Base-by-base conservation (phyloP, 352 stramenopile species). In the Globisporangium irregulare region DNA sequence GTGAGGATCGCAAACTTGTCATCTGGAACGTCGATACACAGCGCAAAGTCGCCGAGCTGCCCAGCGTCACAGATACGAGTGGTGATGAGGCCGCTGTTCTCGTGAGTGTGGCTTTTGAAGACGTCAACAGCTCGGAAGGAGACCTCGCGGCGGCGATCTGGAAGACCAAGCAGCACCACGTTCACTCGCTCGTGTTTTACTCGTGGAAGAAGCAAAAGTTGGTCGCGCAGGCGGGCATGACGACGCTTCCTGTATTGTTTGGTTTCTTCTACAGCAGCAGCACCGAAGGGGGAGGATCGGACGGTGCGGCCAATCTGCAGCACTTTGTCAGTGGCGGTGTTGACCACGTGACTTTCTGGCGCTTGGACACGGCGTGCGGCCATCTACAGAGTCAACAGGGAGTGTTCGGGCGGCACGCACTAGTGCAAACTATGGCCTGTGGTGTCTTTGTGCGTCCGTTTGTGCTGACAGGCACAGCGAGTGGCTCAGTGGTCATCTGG, bases 261-360 rank as follows among this genome's bases (percentile, higher is more conserved):
- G 78, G 80, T 1, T 80, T 80, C 59, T 91, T 91, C 64, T 58
- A 43, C 62, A 55, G 24, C 53, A 62, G 51, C 24, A 22, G 20
- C 7, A 48, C 1, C 15, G 41, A 14, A 48, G 43, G 43, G 22
- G 54, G 43, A 4, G 32, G 56, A 48, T 12, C 9, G 59, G 15
- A 58, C 66, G 38, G 43, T 12, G 8, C 64, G 18, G 5, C 25
- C 5, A 62, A 38, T 14, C 29, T 53, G 3, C 63, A 64, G 22
- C 41, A 54, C 1, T 91, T 93, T 63, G 79, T 93, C 24, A 87
- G 70, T 25, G 83, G 82, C n/a, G 83, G 85, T n/a, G 62, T 93
- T 20, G 74, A 91, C 46, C 85, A 93, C 54, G 67, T 89, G 9
- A 88, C 69, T 1, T 91, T 93, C 51, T 93, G 83, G 83, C 75